Evolutionary conservation across 371 early-diverging fungal genomes (phyloP), one percentile per base, ranked within the genome.

Genomic region (Entomophthora muscae): DNA sequence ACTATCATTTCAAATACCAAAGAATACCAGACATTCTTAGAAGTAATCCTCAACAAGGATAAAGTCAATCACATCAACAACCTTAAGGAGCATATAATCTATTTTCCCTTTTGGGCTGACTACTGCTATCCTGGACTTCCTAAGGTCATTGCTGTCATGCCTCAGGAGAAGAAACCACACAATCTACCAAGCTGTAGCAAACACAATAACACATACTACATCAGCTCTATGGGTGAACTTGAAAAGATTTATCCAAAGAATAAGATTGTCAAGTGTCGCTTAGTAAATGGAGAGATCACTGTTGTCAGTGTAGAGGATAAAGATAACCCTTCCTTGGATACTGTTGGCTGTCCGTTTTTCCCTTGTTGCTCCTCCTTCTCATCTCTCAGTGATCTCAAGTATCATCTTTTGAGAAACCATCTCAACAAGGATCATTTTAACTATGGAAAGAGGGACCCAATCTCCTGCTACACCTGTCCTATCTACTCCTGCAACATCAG

Each of bases 121-220:
- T 42, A 42, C 42, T 42, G 42, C 42, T 42, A 42, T 17, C 42
- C 42, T 17, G 42, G 42, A 5, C 42, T 42, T 10, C 42, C 42
- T 17, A 42, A 42, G 42, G 42, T 42, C 42, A 42, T 42, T 17
- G 42, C 42, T 10, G 17, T 5, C 17, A 42, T 42, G 42, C 42
- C 42, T 17, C 42, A 5, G 17, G n/a, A 5, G 10, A 42, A 42
- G 42, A 17, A 5, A 5, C 10, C 42, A 5, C 42, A 5, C 10
- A 17, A 42, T 10, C 42, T 17, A 17, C 10, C 17, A 17, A 17
- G 42, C 42, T 17, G 42, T 10, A 67, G 67, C n/a, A 61, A 69
- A 2, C 65, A 67, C 30, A 22, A 60, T 13, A 22, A 30, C 30
- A 32, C 10, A n/a, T n/a, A 17, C 30, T 31, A 31, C 30, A 32